These are phyloP conservation scores for Hypoxylon sp. DNA, from an alignment of 2,329 filamentous ascomycete species.

Conservation along the genomic window DNA sequence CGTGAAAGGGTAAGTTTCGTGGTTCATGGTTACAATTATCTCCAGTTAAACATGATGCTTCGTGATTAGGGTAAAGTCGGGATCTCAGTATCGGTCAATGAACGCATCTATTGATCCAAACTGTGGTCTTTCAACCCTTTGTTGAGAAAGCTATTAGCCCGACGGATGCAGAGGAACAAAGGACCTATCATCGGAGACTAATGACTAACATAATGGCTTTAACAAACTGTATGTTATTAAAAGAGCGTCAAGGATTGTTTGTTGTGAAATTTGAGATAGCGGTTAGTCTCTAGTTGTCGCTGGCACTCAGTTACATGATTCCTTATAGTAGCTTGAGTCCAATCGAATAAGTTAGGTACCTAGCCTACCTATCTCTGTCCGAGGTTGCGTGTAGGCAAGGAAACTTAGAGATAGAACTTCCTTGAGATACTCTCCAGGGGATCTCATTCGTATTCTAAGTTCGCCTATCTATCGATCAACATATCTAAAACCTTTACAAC, in stretches of 20 bases:
- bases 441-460: not conserved
- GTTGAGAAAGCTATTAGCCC: not conserved
- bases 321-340: not conserved
- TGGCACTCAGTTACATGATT: not conserved
- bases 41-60: not conserved
- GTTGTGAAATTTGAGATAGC: not conserved
- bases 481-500: not conserved
- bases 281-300: not conserved
- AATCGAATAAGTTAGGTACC: not conserved
- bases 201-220: not conserved
- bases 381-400: not conserved
- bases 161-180: slow-evolving; percentile 39
- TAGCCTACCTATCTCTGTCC: not conserved
- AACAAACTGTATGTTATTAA: not conserved
- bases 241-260: not conserved
- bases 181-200: not conserved
- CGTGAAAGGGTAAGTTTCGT: slow-evolving; percentile 1
- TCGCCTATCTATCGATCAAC: not conserved
- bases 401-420: too few relatives aligned
- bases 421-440: too few relatives aligned
- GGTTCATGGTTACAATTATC: slow-evolving; percentile 1
- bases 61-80: not conserved
- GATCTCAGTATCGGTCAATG: slow-evolving; percentile 7
- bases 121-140: slow-evolving; percentile 19
- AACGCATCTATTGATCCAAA: not conserved